phyloP scores from a whole-genome alignment of 2,329 filamentous ascomycete genomes.

The Chrysosporium queenslandicum region DNA sequence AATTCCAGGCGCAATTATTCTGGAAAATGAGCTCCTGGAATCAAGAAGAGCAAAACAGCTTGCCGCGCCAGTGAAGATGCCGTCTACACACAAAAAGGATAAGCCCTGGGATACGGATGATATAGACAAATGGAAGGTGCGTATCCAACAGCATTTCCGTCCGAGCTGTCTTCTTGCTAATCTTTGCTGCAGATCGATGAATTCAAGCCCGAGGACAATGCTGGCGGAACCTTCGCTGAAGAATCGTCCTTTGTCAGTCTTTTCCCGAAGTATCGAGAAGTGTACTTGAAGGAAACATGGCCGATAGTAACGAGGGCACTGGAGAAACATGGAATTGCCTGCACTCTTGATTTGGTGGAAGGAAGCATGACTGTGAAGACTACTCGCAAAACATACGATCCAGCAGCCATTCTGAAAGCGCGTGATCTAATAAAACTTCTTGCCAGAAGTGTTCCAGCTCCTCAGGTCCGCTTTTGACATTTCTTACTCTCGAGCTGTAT shows the following conservation, averaged over 20 bases:
- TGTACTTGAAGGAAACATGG: constrained; percentile 88
- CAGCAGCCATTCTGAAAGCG: constrained; percentile 84
- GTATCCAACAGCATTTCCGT: constrained; percentile 7
- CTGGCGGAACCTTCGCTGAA: constrained; percentile 75
- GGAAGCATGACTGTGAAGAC: constrained; percentile 96
- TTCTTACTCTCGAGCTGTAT: neutral
- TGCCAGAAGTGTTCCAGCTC: constrained; percentile 80
- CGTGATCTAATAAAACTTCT: constrained; percentile 90
- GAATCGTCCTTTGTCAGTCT: constrained; percentile 77
- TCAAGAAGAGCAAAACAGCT: neutral
- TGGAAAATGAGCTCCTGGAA: neutral
- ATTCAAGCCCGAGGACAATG: constrained; percentile 79
- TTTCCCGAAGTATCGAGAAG: constrained; percentile 94
- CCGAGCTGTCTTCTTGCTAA: neutral
- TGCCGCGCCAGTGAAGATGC: constrained; percentile 49
- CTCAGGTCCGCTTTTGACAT: constrained; percentile 45
- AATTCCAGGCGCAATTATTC: neutral
- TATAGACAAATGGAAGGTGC: constrained; percentile 88
- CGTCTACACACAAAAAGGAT: constrained; percentile 77
- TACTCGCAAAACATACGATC: constrained; percentile 82
- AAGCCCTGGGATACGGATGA: constrained; percentile 96
- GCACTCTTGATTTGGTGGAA: constrained; percentile 86
- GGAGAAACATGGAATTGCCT: constrained; percentile 79
- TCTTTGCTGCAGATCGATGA: constrained; percentile 51
- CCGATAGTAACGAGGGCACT: constrained; percentile 78